A percentile compares a stretch with the other conserved stretches of the same genome.
Evolutionary conservation across 2,329 filamentous ascomycete genomes (phyloP).

Genomic region (Botryotinia convoluta): DNA sequence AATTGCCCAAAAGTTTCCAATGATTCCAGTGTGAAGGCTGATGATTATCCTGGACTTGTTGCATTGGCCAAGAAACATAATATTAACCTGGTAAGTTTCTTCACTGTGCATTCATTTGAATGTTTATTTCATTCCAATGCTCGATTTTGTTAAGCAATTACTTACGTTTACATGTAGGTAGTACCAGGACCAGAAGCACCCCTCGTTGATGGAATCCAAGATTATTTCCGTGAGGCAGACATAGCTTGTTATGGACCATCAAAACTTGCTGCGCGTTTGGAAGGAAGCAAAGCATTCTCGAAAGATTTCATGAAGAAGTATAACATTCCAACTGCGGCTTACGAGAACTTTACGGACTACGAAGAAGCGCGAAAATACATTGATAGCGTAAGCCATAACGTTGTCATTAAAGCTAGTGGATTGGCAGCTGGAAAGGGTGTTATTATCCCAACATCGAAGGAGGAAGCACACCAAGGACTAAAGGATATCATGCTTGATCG

Average conservation of each 20-base stretch:
- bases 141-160: background rate
- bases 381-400: slow-evolving; percentile 64
- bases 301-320: slow-evolving; percentile 97
- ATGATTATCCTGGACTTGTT: slow-evolving; percentile 76
- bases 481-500: slow-evolving; percentile 87
- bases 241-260: slow-evolving; percentile 70
- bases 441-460: slow-evolving; percentile 64
- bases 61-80: slow-evolving; percentile 68
- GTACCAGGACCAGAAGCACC: slow-evolving; percentile 90
- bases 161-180: slow-evolving; percentile 43
- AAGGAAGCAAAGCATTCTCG: slow-evolving; percentile 94
- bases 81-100: slow-evolving; percentile 59
- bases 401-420: slow-evolving; percentile 93
- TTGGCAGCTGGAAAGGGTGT: slow-evolving; percentile 95
- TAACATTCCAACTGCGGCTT: slow-evolving; percentile 84
- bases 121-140: background rate
- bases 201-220: slow-evolving; percentile 86
- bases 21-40: slow-evolving; percentile 59
- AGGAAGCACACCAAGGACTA: slow-evolving; percentile 78
- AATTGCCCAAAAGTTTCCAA: slow-evolving; percentile 70
- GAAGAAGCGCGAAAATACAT: slow-evolving; percentile 72
- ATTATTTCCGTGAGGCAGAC: slow-evolving; percentile 61
- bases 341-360: slow-evolving; percentile 83
- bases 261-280: slow-evolving; percentile 80
- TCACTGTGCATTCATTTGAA: background rate